A percentile compares a stretch with the other conserved stretches of the same genome.
Evolutionary conservation across 257 asterid genomes (phyloP).

Genomic region (Solanum chilense): DNA sequence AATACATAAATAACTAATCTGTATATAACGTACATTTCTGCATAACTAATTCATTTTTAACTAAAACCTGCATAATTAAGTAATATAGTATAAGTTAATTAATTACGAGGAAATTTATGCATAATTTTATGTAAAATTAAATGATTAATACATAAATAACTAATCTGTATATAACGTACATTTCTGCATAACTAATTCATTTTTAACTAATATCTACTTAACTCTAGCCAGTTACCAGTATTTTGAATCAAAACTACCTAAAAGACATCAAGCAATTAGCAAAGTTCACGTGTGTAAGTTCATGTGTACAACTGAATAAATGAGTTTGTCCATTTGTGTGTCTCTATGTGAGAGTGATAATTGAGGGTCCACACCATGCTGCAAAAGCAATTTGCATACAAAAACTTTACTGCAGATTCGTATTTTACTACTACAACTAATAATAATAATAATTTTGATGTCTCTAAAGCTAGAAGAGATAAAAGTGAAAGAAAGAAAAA

Average conservation of each 20-base stretch:
- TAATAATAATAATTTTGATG: background rate
- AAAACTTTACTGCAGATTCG: slow-evolving; percentile 2
- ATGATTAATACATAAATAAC: too few relatives aligned
- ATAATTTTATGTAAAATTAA: background rate
- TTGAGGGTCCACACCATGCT: slow-evolving; percentile 5
- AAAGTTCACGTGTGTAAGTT: slow-evolving; percentile 1
- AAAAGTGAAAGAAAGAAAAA: slow-evolving; percentile 8
- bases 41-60: too few relatives aligned
- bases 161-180: background rate
- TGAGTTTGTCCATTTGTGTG: background rate
- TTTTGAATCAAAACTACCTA: background rate
- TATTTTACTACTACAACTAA: background rate
- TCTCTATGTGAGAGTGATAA: background rate
- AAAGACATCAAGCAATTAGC: background rate
- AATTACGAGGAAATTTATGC: background rate
- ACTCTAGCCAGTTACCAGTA: background rate
- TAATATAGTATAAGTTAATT: background rate
- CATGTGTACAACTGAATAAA: background rate
- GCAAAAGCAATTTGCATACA: slow-evolving; percentile 19
- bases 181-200: too few relatives aligned
- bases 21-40: background rate
- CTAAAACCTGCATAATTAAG: background rate
- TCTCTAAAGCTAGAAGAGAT: slow-evolving; percentile 1
- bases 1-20: too few relatives aligned
- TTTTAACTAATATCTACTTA: background rate